These are phyloP conservation scores for Penicillium sp. DNA, from an alignment of 2,329 filamentous ascomycete species.

Conservation along the genomic window DNA sequence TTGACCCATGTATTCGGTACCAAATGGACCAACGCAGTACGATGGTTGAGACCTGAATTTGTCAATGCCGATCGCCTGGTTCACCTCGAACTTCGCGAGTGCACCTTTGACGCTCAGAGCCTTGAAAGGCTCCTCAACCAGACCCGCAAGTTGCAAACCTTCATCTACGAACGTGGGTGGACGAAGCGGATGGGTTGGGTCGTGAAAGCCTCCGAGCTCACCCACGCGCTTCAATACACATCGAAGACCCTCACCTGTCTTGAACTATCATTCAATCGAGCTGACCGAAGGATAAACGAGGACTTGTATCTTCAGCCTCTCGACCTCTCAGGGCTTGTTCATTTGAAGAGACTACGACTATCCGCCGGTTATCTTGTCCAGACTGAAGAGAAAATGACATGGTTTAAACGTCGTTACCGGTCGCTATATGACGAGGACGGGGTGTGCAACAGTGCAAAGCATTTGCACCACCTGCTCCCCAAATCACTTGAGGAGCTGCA, in stretches of 20 bases:
- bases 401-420: too few relatives aligned
- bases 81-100: neutral
- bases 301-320: neutral
- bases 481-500: neutral
- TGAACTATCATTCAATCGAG: neutral
- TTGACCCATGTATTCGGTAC: neutral
- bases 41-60: neutral
- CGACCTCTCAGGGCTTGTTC: neutral
- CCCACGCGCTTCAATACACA: neutral
- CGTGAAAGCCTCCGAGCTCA: neutral
- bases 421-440: neutral
- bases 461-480: neutral
- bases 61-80: neutral
- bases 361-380: neutral
- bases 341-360: neutral
- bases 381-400: neutral
- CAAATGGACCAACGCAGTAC: neutral
- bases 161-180: conserved; percentile 1
- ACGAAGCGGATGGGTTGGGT: neutral
- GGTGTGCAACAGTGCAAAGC: neutral
- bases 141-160: neutral
- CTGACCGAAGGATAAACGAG: neutral
- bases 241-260: neutral
- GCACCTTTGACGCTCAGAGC: neutral
- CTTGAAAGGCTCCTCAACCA: neutral